phyloP scores from a whole-genome alignment of 345 rosid species.

The Ailanthus altissimus region DNA sequence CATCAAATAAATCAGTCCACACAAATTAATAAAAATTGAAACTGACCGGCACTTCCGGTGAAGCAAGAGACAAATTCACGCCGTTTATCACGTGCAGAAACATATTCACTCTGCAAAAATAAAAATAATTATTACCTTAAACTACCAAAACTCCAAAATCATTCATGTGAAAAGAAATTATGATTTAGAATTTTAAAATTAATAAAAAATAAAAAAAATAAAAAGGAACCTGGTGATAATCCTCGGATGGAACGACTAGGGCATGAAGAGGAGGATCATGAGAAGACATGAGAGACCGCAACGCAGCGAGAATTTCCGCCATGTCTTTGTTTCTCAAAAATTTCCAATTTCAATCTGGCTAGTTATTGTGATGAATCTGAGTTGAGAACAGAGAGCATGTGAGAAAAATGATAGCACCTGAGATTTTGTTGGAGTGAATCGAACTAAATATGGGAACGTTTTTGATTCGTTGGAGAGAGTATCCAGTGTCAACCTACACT shows the following conservation, averaged over 20 bases:
- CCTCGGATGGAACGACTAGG: constrained; percentile 82
- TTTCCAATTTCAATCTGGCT: background rate
- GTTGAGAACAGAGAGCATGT: too few relatives aligned
- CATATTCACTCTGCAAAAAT: constrained; percentile 78
- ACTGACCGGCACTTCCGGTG: constrained; percentile 86
- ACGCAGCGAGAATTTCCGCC: constrained; percentile 63
- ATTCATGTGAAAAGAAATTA: too few relatives aligned
- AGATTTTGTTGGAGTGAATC: background rate
- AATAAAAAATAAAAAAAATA: too few relatives aligned
- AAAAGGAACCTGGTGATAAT: constrained; percentile 76
- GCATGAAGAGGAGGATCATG: constrained; percentile 94
- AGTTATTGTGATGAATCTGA: background rate
- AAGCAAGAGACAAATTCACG: constrained; percentile 91
- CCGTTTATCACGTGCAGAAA: constrained; percentile 78
- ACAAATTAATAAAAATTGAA: too few relatives aligned
- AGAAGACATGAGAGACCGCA: constrained; percentile 84
- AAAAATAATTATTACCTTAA: background rate
- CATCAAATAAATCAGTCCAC: background rate
- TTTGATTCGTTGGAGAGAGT: background rate
- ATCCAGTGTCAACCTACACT: too few relatives aligned
- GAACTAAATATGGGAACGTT: background rate
- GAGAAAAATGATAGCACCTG: background rate
- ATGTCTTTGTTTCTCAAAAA: constrained; percentile 21
- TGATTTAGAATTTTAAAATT: too few relatives aligned
- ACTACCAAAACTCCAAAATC: background rate